A percentile compares a stretch with the other conserved stretches of the same genome.
phyloP scores from a whole-genome alignment of 2,329 filamentous ascomycete genomes.

The Sordariomycetes sp. region DNA sequence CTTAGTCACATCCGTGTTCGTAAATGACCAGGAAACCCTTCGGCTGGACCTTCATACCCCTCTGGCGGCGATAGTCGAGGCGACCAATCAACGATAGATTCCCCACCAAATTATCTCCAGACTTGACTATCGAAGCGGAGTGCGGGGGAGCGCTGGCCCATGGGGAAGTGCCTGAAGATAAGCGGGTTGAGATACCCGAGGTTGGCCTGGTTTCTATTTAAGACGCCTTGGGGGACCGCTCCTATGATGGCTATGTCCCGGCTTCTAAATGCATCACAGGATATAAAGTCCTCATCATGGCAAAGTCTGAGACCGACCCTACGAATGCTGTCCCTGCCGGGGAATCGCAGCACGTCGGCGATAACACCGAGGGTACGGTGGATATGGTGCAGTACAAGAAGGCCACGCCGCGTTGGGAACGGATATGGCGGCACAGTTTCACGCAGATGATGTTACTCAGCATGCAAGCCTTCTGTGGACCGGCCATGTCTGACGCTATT shows the following conservation, averaged over 20 bases:
- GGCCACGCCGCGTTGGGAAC: constrained; percentile 24
- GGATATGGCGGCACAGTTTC: constrained; percentile 29
- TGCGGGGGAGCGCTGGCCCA: no score
- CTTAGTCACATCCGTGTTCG: not conserved
- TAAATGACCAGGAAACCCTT: not conserved
- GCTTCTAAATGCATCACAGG: not conserved
- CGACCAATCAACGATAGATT: not conserved
- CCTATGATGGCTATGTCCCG: no score
- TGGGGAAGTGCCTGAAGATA: no score
- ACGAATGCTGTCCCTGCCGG: not conserved
- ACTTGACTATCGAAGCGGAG: not conserved
- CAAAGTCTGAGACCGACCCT: not conserved
- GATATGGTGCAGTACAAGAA: constrained; percentile 18
- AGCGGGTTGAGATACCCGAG: no score
- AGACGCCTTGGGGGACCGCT: no score
- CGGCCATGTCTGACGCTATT: constrained; percentile 24
- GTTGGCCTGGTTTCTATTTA: no score
- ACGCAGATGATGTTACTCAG: constrained; percentile 34
- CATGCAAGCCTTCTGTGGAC: constrained; percentile 28
- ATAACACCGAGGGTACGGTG: constrained; percentile 11
- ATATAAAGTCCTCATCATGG: not conserved
- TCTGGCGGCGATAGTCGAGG: not conserved
- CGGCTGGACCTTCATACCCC: constrained; percentile 3
- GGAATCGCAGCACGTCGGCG: not conserved
- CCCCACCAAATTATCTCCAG: not conserved